These are phyloP conservation scores for Stagonosporopsis vannaccii DNA, from an alignment of 2,329 filamentous ascomycete species.

Conservation along the genomic window DNA sequence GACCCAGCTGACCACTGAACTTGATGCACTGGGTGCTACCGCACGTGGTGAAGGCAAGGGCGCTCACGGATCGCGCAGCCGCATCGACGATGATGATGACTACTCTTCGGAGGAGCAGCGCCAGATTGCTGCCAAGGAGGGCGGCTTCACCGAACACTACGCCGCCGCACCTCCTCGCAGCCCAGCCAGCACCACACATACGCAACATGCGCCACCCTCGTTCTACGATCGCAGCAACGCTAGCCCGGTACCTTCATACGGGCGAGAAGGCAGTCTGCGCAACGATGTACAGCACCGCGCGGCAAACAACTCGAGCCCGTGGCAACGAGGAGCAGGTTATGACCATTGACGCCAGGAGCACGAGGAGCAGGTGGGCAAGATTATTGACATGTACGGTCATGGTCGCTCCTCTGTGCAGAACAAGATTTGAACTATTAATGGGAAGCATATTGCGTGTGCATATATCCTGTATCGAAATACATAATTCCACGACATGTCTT, in stretches of 20 bases:
- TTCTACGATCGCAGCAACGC: conserved; percentile 45
- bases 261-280: conserved; percentile 20
- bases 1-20: conserved; percentile 83
- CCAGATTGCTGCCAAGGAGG: conserved; percentile 44
- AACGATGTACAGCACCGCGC: conserved; percentile 50
- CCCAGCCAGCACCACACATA: conserved; percentile 47
- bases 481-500: conserved; percentile 21
- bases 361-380: conserved; percentile 45
- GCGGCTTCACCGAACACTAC: conserved; percentile 52
- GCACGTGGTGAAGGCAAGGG: conserved; percentile 76
- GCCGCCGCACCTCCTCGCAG: conserved; percentile 55
- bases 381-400: conserved; percentile 47
- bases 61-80: conserved; percentile 56
- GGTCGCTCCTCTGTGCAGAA: conserved; percentile 42
- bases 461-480: conserved; percentile 26
- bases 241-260: conserved; percentile 38
- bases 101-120: conserved; percentile 60
- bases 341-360: conserved; percentile 60
- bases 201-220: conserved; percentile 24
- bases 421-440: conserved; percentile 33
- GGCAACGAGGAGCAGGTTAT: conserved; percentile 71
- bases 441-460: conserved; percentile 32
- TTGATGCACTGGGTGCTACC: conserved; percentile 87
- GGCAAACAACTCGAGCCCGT: conserved; percentile 66
- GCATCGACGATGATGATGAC: conserved; percentile 76